phyloP scores from a whole-genome alignment of 2,329 filamentous ascomycete species.

The Penicillium sp. region DNA sequence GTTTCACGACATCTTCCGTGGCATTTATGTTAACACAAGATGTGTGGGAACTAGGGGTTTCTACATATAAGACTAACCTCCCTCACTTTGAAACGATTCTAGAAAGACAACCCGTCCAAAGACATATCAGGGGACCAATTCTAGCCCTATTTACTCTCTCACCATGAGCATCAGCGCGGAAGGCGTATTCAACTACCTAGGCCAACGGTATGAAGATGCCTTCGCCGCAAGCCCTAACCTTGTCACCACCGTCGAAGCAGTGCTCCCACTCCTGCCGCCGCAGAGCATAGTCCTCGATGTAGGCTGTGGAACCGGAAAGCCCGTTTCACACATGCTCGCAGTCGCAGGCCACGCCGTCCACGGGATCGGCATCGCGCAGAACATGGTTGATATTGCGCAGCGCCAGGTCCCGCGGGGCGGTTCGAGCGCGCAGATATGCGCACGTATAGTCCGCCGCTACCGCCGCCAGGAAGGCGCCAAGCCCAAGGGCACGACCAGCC shows the following conservation, averaged over 20 bases:
- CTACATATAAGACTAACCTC: too few species aligned
- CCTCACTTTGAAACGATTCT: too few species aligned
- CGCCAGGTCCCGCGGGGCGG: background rate
- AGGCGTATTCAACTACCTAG: background rate
- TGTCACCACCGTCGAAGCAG: background rate
- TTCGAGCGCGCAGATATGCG: background rate
- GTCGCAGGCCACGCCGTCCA: constrained; percentile 14
- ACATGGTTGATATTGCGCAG: background rate
- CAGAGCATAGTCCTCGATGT: constrained; percentile 24
- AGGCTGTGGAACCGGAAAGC: constrained; percentile 28
- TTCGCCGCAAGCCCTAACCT: constrained; percentile 5
- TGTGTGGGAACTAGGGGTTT: too few species aligned
- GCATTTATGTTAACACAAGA: too few species aligned
- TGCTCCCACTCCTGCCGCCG: constrained; percentile 6
- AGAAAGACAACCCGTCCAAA: too few species aligned
- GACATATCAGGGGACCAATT: too few species aligned
- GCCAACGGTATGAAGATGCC: constrained; percentile 21
- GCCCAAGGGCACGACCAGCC: background rate
- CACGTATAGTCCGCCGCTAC: background rate
- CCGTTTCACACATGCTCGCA: constrained; percentile 20
- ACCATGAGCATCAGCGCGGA: background rate
- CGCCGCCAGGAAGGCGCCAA: background rate
- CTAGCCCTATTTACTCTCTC: too few species aligned
- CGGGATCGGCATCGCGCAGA: background rate
- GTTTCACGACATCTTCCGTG: too few species aligned